These are phyloP conservation scores for Xanthoceras sorbifolium DNA, from an alignment of 345 rosid species.

Conservation along the genomic window DNA sequence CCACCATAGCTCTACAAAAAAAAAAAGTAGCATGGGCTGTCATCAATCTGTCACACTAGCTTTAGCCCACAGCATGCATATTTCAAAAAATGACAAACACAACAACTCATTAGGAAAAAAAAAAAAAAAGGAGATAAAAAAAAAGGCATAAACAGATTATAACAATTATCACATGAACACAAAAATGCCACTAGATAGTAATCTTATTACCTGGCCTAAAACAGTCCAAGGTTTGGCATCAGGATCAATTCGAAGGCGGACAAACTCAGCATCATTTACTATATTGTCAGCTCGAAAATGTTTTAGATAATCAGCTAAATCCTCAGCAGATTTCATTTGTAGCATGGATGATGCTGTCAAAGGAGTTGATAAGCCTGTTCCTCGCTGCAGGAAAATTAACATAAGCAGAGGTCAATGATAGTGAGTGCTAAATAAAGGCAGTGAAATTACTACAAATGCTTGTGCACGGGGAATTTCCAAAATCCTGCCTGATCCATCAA, in stretches of 20 bases:
- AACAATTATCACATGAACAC: background rate
- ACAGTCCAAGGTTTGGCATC: constrained; percentile 81
- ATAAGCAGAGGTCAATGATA: constrained; percentile 13
- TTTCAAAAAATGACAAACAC: background rate
- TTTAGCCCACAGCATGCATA: background rate
- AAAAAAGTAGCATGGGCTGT: constrained; percentile 3
- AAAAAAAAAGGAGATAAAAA: too few relatives aligned
- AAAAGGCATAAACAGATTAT: background rate
- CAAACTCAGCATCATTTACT: constrained; percentile 88
- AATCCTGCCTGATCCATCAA: constrained; percentile 85
- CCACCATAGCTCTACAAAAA: constrained; percentile 86
- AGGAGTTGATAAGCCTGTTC: constrained; percentile 92
- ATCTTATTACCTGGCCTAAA: constrained; percentile 73
- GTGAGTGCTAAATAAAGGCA: background rate
- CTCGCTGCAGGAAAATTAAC: constrained; percentile 63
- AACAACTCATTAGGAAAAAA: background rate
- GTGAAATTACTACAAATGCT: constrained; percentile 8
- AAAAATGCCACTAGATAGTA: background rate
- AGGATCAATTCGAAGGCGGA: constrained; percentile 75
- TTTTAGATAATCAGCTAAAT: constrained; percentile 64
- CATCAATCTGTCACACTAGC: constrained; percentile 11
- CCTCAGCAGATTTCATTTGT: constrained; percentile 66
- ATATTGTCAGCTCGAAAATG: constrained; percentile 86
- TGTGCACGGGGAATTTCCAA: background rate
- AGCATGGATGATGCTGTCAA: constrained; percentile 81